Evolutionary conservation across 108 stramenopile genomes (phyloP).

Genomic region (Cyclotella cryptica): DNA sequence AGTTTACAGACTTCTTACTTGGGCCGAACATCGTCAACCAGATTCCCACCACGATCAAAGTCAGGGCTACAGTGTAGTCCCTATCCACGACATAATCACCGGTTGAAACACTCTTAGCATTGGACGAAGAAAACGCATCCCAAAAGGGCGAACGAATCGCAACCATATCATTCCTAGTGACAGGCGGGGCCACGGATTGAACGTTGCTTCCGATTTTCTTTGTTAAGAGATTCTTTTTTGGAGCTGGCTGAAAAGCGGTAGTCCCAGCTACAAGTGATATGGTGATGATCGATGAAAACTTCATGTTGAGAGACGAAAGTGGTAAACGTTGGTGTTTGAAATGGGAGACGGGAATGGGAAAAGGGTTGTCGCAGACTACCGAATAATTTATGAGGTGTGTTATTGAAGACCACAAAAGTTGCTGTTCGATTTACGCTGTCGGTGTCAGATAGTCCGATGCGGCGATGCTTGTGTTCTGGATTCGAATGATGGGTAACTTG

Average conservation of each 20-base stretch:
- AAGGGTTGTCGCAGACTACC: no score
- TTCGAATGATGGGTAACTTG: no score
- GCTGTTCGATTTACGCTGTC: no score
- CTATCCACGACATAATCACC: conserved; percentile 48
- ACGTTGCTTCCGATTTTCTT: background rate
- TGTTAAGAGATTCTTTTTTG: conserved; percentile 3
- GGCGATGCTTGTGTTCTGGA: no score
- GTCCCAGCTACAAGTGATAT: background rate
- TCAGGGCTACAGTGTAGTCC: conserved; percentile 44
- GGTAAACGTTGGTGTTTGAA: background rate
- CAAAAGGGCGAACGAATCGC: conserved; percentile 51
- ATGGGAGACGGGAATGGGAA: no score
- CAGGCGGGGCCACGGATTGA: conserved; percentile 2
- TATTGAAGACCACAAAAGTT: no score
- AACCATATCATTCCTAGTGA: conserved; percentile 40
- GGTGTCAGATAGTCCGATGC: no score
- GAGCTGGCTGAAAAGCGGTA: conserved; percentile 36
- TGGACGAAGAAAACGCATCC: conserved; percentile 12
- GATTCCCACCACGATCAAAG: conserved; percentile 40
- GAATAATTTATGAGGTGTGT: no score
- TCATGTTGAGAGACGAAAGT: background rate
- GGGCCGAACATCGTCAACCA: conserved; percentile 50
- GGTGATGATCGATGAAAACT: conserved; percentile 3
- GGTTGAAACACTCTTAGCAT: background rate
- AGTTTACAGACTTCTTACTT: conserved; percentile 28